Base-by-base conservation (phyloP, 495 filamentous ascomycete genomes). In the Hyaloscypha variabilis region DNA sequence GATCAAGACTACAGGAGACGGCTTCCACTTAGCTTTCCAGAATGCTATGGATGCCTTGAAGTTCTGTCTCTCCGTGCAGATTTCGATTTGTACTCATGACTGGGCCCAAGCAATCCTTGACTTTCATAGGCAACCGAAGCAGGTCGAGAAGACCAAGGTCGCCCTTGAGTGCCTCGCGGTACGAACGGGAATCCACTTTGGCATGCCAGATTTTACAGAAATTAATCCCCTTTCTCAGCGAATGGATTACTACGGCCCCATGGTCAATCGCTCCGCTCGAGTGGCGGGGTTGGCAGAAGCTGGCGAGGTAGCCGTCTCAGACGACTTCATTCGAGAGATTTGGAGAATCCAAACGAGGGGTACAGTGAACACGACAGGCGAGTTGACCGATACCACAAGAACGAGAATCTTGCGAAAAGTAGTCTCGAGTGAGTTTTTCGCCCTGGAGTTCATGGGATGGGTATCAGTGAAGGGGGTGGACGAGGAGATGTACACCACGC, bases 161-260 rank as follows among this genome's bases (percentile, higher is more conserved):
- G 5, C 34, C 26, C 3, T 6, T 21, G 3, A 1, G 8, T 49
- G 58, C 8, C 34, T 67, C 11, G 8, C 23, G 11, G 49, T 67
- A 17, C 36, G 65, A 39, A 67, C 62, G 59, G 65, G 65, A 2
- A 46, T 67, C 6, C 65, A 67, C 42, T 58, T 13, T 25, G 65
- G 65, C 8, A 29, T 34, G 13, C 30, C 58, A 6, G 54, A 56
- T 31, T 2, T 17, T 5, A 23, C 5, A 19, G 31, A 56, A 30
- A 6, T 1, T 14, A 26, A 58, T 58, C 65, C 50, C 17, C 10
- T 31, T 24, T 25, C 58, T 1, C 25, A 51, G 11, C n/a, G 59
- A 23, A 21, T 28, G 17, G 65, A 67, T 34, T 67, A 58, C 21
- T 52, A 58, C 28, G 65, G 65, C 17, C 11, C 14, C 5, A 51